Conservation (phyloP, 2,329 filamentous ascomycete genomes). For the Eutypa lata region DNA sequence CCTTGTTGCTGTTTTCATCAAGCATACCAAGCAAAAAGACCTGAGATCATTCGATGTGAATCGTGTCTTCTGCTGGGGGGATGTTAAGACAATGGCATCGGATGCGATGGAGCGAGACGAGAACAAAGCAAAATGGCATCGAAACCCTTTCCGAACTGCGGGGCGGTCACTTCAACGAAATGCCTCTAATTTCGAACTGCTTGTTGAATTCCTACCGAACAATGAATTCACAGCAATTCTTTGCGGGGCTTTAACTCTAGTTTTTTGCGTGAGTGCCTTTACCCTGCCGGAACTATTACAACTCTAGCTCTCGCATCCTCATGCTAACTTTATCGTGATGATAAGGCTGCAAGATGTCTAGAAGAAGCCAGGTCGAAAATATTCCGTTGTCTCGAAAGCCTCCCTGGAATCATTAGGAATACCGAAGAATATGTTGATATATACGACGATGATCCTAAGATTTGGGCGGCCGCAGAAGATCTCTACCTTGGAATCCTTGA, state of each 20-base stretch:
- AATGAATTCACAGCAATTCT: not conserved
- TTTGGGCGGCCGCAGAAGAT: not conserved
- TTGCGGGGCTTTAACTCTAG: not conserved
- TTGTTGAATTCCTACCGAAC: not conserved
- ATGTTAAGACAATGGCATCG: not conserved
- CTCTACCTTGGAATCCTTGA: not conserved
- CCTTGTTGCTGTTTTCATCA: not conserved
- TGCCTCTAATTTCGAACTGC: not conserved
- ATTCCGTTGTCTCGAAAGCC: not conserved
- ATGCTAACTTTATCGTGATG: not conserved
- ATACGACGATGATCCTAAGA: not conserved
- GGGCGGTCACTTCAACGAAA: not conserved
- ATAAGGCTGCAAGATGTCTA: not conserved
- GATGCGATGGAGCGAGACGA: not conserved
- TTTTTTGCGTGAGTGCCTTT: not conserved
- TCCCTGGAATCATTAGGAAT: not conserved
- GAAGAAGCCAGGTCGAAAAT: not conserved
- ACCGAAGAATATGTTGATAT: not conserved
- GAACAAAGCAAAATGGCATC: not conserved
- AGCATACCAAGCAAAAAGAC: not conserved
- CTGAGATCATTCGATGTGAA: not conserved
- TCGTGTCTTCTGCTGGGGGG: not conserved
- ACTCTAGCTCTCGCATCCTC: not conserved
- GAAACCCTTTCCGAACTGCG: not conserved
- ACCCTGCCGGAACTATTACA: not conserved